phyloP scores from a whole-genome alignment of 495 filamentous ascomycete species.

The Podospora bellae-mahoneyi region DNA sequence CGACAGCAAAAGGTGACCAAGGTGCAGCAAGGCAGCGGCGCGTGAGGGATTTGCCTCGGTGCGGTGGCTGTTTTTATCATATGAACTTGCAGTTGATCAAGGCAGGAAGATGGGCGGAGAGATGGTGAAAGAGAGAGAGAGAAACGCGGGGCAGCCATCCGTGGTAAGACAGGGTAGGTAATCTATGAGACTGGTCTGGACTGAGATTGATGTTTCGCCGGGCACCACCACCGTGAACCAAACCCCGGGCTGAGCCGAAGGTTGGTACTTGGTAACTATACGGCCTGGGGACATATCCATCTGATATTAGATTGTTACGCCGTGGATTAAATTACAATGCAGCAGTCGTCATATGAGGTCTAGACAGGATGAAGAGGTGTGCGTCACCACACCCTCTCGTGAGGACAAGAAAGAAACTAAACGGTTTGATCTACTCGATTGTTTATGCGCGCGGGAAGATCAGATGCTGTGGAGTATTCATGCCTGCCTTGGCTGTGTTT shows the following conservation, averaged over 20 bases:
- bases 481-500: background rate
- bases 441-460: background rate
- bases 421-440: background rate
- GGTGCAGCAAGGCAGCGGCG: conserved; percentile 3
- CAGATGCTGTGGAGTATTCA: background rate
- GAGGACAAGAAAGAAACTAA: background rate
- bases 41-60: conserved; percentile 1
- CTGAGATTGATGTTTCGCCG: background rate
- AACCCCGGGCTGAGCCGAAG: background rate
- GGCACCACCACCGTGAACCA: background rate
- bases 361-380: no score
- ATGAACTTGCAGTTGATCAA: background rate
- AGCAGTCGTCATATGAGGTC: no score
- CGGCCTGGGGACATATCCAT: no score
- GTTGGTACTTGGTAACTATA: background rate
- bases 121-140: background rate
- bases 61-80: background rate
- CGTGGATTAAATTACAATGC: no score
- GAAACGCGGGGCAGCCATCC: background rate
- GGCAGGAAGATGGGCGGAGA: background rate
- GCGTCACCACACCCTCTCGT: background rate
- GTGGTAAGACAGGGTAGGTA: background rate
- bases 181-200: background rate
- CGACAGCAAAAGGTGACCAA: background rate
- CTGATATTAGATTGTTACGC: no score